Evolutionary conservation across 2,329 filamentous ascomycete genomes (phyloP).

Genomic region (Neonectria ditissima): DNA sequence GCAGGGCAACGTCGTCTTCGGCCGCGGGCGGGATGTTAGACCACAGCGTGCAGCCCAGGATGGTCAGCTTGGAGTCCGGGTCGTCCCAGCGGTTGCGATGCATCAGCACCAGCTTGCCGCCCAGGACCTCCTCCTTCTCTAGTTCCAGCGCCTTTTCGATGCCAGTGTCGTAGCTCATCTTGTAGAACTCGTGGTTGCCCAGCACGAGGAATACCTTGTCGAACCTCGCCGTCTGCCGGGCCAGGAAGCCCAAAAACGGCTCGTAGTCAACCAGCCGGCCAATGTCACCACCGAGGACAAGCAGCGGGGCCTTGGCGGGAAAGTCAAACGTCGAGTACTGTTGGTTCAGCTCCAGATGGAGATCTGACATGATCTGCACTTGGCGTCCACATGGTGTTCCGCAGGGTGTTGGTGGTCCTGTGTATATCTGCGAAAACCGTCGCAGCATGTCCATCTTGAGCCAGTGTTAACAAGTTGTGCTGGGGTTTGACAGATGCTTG

Average conservation of each 20-base stretch:
- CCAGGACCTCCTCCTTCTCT: conserved; percentile 52
- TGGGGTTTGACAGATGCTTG: neutral
- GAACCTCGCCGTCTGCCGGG: conserved; percentile 55
- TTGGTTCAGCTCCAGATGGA: conserved; percentile 61
- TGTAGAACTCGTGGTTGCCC: conserved; percentile 68
- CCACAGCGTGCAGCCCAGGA: conserved; percentile 71
- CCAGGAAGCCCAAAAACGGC: conserved; percentile 58
- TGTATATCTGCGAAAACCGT: conserved; percentile 38
- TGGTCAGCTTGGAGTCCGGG: conserved; percentile 55
- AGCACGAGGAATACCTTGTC: conserved; percentile 61
- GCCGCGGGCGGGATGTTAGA: conserved; percentile 59
- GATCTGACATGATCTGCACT: conserved; percentile 59
- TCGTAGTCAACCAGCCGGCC: conserved; percentile 62
- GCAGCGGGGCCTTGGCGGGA: conserved; percentile 53
- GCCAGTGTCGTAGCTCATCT: conserved; percentile 52
- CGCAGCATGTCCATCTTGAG: conserved; percentile 32
- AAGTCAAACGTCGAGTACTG: conserved; percentile 59
- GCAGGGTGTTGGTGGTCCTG: conserved; percentile 22
- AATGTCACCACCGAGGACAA: conserved; percentile 63
- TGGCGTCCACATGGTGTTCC: conserved; percentile 36
- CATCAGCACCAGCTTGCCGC: conserved; percentile 56
- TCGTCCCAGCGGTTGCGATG: conserved; percentile 56
- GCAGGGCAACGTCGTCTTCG: conserved; percentile 53
- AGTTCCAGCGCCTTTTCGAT: conserved; percentile 54
- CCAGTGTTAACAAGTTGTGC: neutral